Evolutionary conservation across 2,329 filamentous ascomycete genomes (phyloP).

Genomic region (Alternaria sp.): DNA sequence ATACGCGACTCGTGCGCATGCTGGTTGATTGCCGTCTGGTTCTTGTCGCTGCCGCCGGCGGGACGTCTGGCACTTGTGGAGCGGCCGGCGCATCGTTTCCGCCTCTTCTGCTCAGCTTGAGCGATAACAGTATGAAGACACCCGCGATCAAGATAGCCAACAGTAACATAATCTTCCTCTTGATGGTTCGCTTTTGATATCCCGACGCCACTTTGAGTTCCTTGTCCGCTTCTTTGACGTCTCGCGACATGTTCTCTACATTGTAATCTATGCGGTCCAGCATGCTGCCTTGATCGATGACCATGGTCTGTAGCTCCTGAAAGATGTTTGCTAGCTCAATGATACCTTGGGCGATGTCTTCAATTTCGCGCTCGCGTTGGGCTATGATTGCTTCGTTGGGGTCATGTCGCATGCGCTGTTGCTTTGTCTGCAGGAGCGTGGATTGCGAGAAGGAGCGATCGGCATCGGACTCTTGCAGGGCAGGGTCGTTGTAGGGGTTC

Average conservation of each 20-base stretch:
- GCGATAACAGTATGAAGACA: constrained; percentile 84
- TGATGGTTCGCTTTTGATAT: constrained; percentile 88
- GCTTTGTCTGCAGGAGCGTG: constrained; percentile 80
- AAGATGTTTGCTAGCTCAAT: constrained; percentile 97
- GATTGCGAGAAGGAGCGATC: constrained; percentile 92
- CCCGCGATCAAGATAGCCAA: constrained; percentile 83
- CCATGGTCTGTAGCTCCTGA: constrained; percentile 94
- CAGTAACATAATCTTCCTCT: constrained; percentile 92
- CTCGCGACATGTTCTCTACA: constrained; percentile 91
- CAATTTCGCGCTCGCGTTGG: constrained; percentile 95
- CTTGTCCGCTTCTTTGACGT: constrained; percentile 91
- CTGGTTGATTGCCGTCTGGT: constrained; percentile 26
- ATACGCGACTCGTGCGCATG: constrained; percentile 35
- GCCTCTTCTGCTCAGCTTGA: constrained; percentile 70
- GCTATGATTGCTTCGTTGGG: constrained; percentile 80
- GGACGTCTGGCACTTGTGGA: constrained; percentile 29
- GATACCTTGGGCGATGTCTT: constrained; percentile 97
- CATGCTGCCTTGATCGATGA: constrained; percentile 62
- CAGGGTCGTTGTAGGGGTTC: constrained; percentile 81
- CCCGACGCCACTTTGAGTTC: constrained; percentile 87
- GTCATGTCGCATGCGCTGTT: constrained; percentile 67
- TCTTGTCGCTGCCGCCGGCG: constrained; percentile 26
- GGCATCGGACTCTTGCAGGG: constrained; percentile 85
- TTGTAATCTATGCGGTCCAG: constrained; percentile 75
- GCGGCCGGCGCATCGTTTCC: constrained; percentile 22